Base-by-base conservation (phyloP, 1,139 yeast genomes). In the Debaryomyces coudertii region DNA sequence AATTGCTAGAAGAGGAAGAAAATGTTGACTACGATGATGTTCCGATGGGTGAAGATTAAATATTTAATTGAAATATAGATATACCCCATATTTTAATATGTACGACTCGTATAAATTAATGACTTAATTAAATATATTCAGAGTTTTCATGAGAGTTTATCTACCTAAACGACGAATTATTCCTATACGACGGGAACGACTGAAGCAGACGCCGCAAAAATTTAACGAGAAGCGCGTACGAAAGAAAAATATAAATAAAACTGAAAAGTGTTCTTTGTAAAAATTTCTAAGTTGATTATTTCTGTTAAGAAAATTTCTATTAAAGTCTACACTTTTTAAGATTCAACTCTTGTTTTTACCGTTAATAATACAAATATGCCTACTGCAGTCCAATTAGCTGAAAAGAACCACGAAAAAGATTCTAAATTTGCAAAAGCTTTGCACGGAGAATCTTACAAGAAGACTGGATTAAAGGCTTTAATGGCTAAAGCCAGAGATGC, bases 371-470 rank as follows among this genome's bases (percentile, higher is more conserved):
- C 7, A 36, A 31, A 41, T 20, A 45, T 29, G 37, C 56, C 55
- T 56, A 35, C 51, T 42, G 36, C 49, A n/a, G 48, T 52, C 37
- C 48, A 52, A 49, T 55, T 62, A 47, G 62, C 64, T 35, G 55
- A 59, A 50, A 79, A 77, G 61, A 67, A 79, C 53, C 74, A 68
- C 58, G 67, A 66, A 34, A 69, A 74, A 56, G 85, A 80, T 62
- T 70, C 75, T 61, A 76, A 84, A 47, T 92, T 92, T 69, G 85
- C 96, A 56, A 77, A 85, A 61, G 92, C 95, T 41, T 71, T 93
- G 67, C 97, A 93, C 65, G 97, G 97, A 55, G 83, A 81, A 37
- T 79, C 83, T 38, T 82, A 80, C 57, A 68, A 80, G 52, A 79
- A 79, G 59, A 72, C 83, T 31, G 99, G 98, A 35, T 74, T 90